Evolutionary conservation across 306 rosid genomes (phyloP).

Genomic region (Vigna hirtella): DNA sequence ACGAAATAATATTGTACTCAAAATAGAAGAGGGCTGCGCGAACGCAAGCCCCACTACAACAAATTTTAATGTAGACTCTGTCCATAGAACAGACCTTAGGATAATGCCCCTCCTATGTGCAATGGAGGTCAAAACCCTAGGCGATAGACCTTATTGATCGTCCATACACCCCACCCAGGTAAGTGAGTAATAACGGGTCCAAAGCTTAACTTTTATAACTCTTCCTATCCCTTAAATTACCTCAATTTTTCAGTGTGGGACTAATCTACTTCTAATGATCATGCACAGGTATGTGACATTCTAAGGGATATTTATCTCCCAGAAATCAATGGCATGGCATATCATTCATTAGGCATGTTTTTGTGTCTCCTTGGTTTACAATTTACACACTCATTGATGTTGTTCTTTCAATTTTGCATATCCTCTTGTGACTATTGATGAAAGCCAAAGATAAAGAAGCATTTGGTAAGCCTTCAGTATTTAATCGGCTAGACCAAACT

Average conservation of each 20-base stretch:
- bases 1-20: no score
- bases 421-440: no score
- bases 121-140: constrained; percentile 57
- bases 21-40: constrained; percentile 49
- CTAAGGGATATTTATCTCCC: neutral
- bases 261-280: neutral
- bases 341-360: no score
- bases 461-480: no score
- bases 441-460: no score
- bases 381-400: neutral
- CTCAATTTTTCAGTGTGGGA: neutral
- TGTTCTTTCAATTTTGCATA: neutral
- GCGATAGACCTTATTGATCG: constrained; percentile 52
- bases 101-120: constrained; percentile 61
- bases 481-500: no score
- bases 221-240: neutral
- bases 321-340: neutral
- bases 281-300: neutral
- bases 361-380: neutral
- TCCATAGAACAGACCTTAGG: constrained; percentile 63
- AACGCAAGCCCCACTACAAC: constrained; percentile 60
- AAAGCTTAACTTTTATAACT: neutral
- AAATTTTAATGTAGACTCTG: constrained; percentile 61
- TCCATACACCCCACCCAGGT: constrained; percentile 56
- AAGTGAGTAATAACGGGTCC: neutral